These are phyloP conservation scores for Mikania micrantha DNA, from an alignment of 129 eudicot species.

Conservation along the genomic window DNA sequence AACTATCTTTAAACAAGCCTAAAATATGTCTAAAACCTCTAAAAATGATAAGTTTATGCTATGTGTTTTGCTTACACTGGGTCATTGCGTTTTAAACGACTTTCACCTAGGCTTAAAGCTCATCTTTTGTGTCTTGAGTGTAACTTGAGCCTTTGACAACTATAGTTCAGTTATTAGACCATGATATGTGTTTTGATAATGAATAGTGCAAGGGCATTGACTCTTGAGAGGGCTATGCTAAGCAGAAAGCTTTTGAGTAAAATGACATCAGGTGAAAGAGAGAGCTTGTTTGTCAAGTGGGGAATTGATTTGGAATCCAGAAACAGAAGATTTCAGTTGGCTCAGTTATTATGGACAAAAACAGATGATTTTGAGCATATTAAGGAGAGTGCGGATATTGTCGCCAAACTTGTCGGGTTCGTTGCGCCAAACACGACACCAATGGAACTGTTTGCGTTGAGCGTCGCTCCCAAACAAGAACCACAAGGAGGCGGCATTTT, in stretches of 20 bases:
- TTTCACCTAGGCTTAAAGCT: too few relatives aligned
- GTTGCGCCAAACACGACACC: conserved; percentile 35
- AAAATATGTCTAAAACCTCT: too few relatives aligned
- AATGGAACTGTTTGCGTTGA: conserved; percentile 65
- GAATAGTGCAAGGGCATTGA: conserved; percentile 48
- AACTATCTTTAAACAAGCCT: too few relatives aligned
- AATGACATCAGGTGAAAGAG: conserved; percentile 55
- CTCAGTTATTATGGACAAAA: conserved; percentile 51
- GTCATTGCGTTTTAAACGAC: too few relatives aligned
- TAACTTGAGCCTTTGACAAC: too few relatives aligned
- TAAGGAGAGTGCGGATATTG: conserved; percentile 63
- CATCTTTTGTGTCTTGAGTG: too few relatives aligned
- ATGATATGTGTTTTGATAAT: background rate
- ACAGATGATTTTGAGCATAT: conserved; percentile 50
- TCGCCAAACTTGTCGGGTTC: conserved; percentile 63
- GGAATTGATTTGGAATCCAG: conserved; percentile 51
- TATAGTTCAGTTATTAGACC: too few relatives aligned
- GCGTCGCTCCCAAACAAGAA: conserved; percentile 36
- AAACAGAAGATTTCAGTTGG: conserved; percentile 58
- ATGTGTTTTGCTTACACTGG: too few relatives aligned
- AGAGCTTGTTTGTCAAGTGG: conserved; percentile 51
- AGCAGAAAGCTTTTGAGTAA: conserved; percentile 53
- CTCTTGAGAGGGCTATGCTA: conserved; percentile 61
- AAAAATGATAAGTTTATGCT: too few relatives aligned
- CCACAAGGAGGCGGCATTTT: conserved; percentile 1